A percentile compares a stretch with the other conserved stretches of the same genome.
These are phyloP conservation scores for Dictyophora rubrovolvata DNA, from an alignment of 768 basidiomycete genomes.

Conservation along the genomic window DNA sequence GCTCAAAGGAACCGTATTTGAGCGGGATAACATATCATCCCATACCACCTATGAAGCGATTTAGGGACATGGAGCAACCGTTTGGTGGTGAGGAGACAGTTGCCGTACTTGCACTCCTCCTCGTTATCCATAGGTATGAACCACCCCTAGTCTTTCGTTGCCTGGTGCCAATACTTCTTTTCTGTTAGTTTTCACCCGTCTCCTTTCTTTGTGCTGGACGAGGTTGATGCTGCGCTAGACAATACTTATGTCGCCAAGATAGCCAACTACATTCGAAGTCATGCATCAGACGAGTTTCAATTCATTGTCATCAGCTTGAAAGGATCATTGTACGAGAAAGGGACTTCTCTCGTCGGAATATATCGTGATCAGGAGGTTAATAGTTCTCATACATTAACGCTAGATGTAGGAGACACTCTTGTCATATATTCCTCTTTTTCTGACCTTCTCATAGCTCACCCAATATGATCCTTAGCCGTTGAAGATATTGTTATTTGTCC, in stretches of 20 bases:
- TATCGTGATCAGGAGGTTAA: conserved; percentile 96
- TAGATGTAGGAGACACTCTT: conserved; percentile 55
- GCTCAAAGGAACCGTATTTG: conserved; percentile 61
- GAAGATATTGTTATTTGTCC: neutral
- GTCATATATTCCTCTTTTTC: neutral
- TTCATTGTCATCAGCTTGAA: conserved; percentile 98
- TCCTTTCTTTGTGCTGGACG: conserved; percentile 95
- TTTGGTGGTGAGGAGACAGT: conserved; percentile 99
- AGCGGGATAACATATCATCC: conserved; percentile 89
- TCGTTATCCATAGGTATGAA: conserved; percentile 84
- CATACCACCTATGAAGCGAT: conserved; percentile 99
- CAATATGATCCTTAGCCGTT: conserved; percentile 47
- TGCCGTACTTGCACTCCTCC: conserved; percentile 89
- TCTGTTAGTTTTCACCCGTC: conserved; percentile 78
- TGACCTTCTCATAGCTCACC: conserved; percentile 38
- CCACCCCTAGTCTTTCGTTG: neutral
- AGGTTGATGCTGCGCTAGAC: conserved; percentile 95
- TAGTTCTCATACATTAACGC: conserved; percentile 74
- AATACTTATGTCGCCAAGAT: conserved; percentile 98
- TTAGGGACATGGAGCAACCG: conserved; percentile 97
- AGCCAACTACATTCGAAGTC: conserved; percentile 82
- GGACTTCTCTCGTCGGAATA: conserved; percentile 88
- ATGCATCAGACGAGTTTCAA: conserved; percentile 80
- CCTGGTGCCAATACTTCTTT: no score
- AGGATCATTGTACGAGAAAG: conserved; percentile 82